Base-by-base conservation (phyloP, 345 rosid genomes). In the Gossypium longicalyx region DNA sequence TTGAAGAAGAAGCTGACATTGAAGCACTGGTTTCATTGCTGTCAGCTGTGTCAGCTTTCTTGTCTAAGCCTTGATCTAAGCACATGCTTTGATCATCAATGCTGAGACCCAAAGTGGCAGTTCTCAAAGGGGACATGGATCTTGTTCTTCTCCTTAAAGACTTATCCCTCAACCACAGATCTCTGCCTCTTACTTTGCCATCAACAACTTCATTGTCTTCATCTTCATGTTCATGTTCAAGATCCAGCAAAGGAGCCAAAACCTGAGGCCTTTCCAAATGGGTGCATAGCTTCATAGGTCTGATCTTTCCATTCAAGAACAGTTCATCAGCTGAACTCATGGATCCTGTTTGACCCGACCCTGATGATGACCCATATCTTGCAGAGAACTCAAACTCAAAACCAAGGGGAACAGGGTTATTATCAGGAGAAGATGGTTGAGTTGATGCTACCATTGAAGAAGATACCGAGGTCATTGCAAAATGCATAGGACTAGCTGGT, bases 261-360 rank as follows among this genome's bases (percentile, higher is more conserved):
- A 86, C 80, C 81, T 95, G 98, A 15, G 97, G 97, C 65, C 80
- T 84, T 81, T 91, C 92, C 84, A 95, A 81, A 79, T 93, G 99
- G 4, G 92, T 79, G 1, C 94, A 91, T 0, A 95, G 93, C 89
- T 91, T 93, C 97, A 91, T 88, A 64, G 99, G 98, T 45, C 92
- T 87, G 90, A 95, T 95, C 89, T 89, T 86, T 12, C 99, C 99
- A 76, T 95, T 88, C 11, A 88, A 80, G 87, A 93, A 93, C 29
- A 93, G 81, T 84, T 93, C 99, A 72, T 95, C 99, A 1, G 99
- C 99, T 0, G 98, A 95, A 60, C 86, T 89, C 98, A 95, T 94
- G 2, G 96, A 86, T 60, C 91, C 90, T 12, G 83, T 20, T 0
- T 67, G 78, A 48, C 83, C 83, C 64, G 80, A 85, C 76, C 89